Base-by-base conservation (phyloP, 2,329 filamentous ascomycete species). In the Ophiocordyceps camponoti-floridani region DNA sequence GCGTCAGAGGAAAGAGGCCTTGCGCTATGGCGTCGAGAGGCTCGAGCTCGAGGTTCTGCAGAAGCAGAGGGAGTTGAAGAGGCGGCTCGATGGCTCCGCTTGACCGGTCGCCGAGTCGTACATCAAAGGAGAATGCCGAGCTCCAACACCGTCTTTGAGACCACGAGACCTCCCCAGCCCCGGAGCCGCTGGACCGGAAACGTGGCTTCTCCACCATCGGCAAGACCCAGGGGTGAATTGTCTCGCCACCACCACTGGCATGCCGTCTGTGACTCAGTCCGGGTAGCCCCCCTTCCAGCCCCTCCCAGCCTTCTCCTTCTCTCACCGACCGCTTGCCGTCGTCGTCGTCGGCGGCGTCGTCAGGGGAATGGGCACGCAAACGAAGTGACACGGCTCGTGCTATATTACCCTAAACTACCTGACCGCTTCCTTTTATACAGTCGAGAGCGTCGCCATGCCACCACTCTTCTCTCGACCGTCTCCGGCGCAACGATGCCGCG, bases 31-130 rank as follows among this genome's bases (percentile, higher is more conserved):
- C 27, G 84, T 94, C 16, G 85, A 91, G 58, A 73, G 87, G 48
- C 62, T 95, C 51, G 84, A 91, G 66, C 58, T 94, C 54, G 85
- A 94, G 65, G 82, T 85, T n/a, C 71, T 78, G 53, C 87, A 94
- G 55, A 77, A 75, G 60, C 74, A 78, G 62, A 64, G 73, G 49
- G 74, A 79, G 60, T 52, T 78, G 54, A 59, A 70, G 51, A 67
- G 70, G 58, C 59, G 68, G 49, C 50, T 76, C 11, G 43, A 47
- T 11, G 46, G 41, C 14, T 47, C 23, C 23, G 23, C 23, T 23
- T 23, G 23, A 23, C 23, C 23, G 23, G 3, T 23, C 23, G 23
- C 23, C 23, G 23, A 23, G 23, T 23, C 23, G 23, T 23, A 23
- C 4, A 3, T 8, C 13, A 12, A 26, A 1, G 18, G 4, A 11